These are phyloP conservation scores for Colletotrichum gloeosporioides DNA, from an alignment of 2,329 filamentous ascomycete species.

Conservation along the genomic window DNA sequence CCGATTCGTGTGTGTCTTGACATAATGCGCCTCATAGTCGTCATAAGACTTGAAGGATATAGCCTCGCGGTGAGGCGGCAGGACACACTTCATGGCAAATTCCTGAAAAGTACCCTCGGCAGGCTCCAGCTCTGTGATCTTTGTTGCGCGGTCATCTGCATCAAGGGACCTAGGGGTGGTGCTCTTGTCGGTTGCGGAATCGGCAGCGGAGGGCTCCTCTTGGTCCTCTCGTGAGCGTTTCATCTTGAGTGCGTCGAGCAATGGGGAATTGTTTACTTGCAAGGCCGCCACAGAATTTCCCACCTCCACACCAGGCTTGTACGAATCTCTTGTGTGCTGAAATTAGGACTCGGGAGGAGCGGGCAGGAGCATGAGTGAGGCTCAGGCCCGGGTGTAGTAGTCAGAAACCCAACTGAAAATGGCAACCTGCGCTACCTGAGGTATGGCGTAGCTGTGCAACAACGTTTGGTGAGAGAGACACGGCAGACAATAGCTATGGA, in stretches of 20 bases:
- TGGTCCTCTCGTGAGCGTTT: constrained; percentile 68
- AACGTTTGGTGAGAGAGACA: background rate
- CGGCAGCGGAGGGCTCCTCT: constrained; percentile 45
- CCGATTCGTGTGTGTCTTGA: constrained; percentile 79
- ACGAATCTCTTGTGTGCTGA: background rate
- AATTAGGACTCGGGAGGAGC: background rate
- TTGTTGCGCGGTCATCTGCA: constrained; percentile 43
- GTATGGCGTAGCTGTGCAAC: background rate
- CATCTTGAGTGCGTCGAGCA: constrained; percentile 44
- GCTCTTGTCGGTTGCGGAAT: constrained; percentile 21
- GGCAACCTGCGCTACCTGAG: background rate
- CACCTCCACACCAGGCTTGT: background rate
- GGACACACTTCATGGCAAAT: constrained; percentile 74
- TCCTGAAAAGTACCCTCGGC: constrained; percentile 34
- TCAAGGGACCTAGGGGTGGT: constrained; percentile 10
- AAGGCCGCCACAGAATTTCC: background rate
- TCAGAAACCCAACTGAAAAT: background rate
- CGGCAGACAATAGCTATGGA: background rate
- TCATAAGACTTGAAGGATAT: constrained; percentile 76
- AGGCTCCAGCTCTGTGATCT: constrained; percentile 66
- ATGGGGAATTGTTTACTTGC: constrained; percentile 20
- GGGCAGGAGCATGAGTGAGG: background rate
- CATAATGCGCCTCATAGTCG: constrained; percentile 89
- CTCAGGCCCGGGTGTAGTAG: background rate
- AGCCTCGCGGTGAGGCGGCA: constrained; percentile 78